A percentile compares a stretch with the other conserved stretches of the same genome.
phyloP scores from a whole-genome alignment of 352 stramenopile genomes.

The Paralagenidium karlingii region DNA sequence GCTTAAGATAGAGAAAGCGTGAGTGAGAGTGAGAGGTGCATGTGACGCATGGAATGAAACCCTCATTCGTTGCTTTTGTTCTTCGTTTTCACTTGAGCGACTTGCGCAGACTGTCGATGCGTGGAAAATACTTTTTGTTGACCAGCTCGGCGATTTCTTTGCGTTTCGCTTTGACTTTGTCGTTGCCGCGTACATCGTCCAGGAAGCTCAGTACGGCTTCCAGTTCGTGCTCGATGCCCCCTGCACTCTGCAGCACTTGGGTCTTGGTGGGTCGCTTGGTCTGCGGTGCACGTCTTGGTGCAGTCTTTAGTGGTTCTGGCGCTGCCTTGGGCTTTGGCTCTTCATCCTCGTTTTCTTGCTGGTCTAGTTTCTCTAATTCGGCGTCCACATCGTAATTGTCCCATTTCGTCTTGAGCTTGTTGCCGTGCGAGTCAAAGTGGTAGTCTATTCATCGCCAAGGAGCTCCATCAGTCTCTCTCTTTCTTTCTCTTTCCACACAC shows the following conservation, averaged over 20 bases:
- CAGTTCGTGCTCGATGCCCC: conserved; percentile 61
- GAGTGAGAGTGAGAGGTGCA: not conserved
- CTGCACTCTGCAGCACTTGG: conserved; percentile 24
- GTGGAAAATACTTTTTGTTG: conserved; percentile 46
- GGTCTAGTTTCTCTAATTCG: conserved; percentile 53
- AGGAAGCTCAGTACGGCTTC: conserved; percentile 66
- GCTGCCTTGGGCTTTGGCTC: not conserved
- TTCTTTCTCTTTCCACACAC: no score
- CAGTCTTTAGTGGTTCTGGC: no score
- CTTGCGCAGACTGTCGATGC: conserved; percentile 44
- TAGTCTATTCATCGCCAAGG: no score
- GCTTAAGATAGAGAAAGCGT: no score
- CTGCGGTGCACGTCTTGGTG: conserved; percentile 3
- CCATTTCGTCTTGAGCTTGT: conserved; percentile 83
- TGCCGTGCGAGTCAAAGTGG: conserved; percentile 74
- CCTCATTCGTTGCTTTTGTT: not conserved
- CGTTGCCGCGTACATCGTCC: conserved; percentile 51
- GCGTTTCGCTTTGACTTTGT: conserved; percentile 48
- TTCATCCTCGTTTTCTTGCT: conserved; percentile 18
- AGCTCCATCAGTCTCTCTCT: no score
- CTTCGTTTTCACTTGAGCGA: conserved; percentile 6
- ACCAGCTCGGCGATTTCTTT: conserved; percentile 57
- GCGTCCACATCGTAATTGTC: conserved; percentile 70
- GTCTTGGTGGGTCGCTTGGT: not conserved
- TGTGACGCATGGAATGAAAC: not conserved